phyloP scores from a whole-genome alignment of 805 yeast species.

The Sugiyamaella smithiae region DNA sequence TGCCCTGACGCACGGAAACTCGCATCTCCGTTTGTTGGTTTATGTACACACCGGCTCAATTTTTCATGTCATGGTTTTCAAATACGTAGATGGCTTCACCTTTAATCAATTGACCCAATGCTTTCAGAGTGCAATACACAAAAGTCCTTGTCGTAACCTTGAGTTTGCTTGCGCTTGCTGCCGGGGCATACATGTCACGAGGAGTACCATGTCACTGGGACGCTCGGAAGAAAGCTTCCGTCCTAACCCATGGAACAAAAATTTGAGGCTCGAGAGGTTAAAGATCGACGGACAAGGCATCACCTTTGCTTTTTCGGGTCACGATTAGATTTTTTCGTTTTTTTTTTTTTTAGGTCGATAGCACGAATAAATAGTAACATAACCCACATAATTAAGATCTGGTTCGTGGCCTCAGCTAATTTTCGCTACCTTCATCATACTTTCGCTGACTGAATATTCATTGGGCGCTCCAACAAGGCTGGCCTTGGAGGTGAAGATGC shows the following conservation, averaged over 20 bases:
- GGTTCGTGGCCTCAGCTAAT: too few species aligned
- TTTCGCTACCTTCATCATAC: background rate
- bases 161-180: too few species aligned
- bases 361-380: background rate
- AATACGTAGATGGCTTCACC: too few species aligned
- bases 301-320: constrained; percentile 6
- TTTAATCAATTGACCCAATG: too few species aligned
- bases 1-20: background rate
- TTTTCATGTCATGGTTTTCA: background rate
- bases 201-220: too few species aligned
- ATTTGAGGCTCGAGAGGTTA: background rate
- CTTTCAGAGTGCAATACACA: too few species aligned
- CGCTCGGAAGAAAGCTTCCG: too few species aligned
- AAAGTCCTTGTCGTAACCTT: too few species aligned
- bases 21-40: background rate
- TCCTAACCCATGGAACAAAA: constrained; percentile 7
- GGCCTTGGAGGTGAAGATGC: constrained; percentile 5
- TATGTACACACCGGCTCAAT: background rate
- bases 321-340: constrained; percentile 5
- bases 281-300: constrained; percentile 1
- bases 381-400: too few species aligned
- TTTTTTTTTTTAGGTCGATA: background rate
- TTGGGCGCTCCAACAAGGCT: constrained; percentile 4
- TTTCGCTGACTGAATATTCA: background rate
- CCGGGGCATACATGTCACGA: too few species aligned